Percentiles rank a stretch among this genome's conserved stretches.
Conservation (phyloP, 805 yeast genomes). For the Saturnispora gosingensis region DNA sequence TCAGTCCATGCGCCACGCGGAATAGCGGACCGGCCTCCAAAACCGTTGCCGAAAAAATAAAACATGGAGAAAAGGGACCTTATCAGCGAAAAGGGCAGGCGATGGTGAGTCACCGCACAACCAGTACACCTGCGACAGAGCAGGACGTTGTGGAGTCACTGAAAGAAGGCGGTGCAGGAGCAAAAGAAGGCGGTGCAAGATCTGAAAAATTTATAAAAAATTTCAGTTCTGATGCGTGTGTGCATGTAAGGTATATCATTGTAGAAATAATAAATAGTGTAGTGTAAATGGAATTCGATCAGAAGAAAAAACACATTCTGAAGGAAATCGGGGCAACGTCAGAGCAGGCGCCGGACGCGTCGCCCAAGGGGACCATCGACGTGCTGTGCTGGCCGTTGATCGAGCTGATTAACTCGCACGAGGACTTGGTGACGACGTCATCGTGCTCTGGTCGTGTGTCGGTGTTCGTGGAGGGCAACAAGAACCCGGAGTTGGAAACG, state of each 20-base stretch:
- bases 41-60: neutral
- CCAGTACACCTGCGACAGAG: neutral
- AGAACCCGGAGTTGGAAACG: slow-evolving; percentile 20
- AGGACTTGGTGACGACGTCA: slow-evolving; percentile 74
- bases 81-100: neutral
- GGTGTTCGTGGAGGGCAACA: slow-evolving; percentile 69
- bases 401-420: slow-evolving; percentile 49
- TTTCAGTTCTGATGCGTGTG: slow-evolving; percentile 2
- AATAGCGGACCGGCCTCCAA: neutral
- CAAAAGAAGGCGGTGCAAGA: neutral
- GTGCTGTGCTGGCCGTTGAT: slow-evolving; percentile 64
- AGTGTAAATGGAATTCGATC: slow-evolving; percentile 46
- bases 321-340: slow-evolving; percentile 40
- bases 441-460: slow-evolving; percentile 85
- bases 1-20: slow-evolving; percentile 1
- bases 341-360: slow-evolving; percentile 45
- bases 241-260: no score
- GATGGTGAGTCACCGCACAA: neutral
- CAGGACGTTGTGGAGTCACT: neutral
- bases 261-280: no score
- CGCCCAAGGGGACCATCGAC: slow-evolving; percentile 87
- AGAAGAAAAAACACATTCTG: slow-evolving; percentile 49
- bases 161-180: neutral
- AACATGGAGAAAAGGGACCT: neutral
- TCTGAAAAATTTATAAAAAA: neutral